Evolutionary conservation across 2,329 filamentous ascomycete genomes (phyloP).

Genomic region (Talaromyces pinophilus): DNA sequence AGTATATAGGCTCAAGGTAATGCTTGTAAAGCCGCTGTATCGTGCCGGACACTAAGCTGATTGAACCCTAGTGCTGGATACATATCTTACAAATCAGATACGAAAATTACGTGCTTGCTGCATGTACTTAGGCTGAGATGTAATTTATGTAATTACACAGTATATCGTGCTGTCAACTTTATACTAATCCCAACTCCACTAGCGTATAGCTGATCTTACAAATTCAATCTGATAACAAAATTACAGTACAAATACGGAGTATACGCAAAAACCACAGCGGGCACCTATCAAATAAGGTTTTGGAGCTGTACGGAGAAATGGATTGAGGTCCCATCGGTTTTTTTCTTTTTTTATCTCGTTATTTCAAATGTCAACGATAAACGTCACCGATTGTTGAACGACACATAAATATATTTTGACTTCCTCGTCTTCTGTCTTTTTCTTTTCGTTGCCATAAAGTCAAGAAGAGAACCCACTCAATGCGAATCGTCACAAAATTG

Average conservation of each 20-base stretch:
- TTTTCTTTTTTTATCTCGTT: constrained; percentile 1
- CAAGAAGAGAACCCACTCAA: not conserved
- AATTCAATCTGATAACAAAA: constrained; percentile 5
- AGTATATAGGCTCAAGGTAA: not conserved
- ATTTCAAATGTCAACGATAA: not conserved
- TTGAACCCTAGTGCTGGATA: not conserved
- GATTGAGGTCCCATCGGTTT: not conserved
- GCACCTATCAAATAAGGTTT: not conserved
- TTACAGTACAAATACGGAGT: not conserved
- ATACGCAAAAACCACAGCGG: not conserved
- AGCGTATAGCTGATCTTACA: not conserved
- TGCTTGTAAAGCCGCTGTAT: not conserved
- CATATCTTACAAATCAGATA: not conserved
- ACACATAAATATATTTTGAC: not conserved
- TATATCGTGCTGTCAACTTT: not conserved
- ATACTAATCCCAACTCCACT: not conserved
- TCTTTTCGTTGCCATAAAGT: not conserved
- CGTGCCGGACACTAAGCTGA: not conserved
- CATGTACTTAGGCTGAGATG: not conserved
- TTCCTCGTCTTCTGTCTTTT: not conserved
- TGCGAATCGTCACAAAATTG: constrained; percentile 1
- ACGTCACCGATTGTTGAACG: not conserved
- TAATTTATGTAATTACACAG: not conserved
- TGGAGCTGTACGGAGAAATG: constrained; percentile 8
- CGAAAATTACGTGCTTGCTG: not conserved